Conservation (phyloP, 495 filamentous ascomycete genomes). For the Lineolata rhizophorae region DNA sequence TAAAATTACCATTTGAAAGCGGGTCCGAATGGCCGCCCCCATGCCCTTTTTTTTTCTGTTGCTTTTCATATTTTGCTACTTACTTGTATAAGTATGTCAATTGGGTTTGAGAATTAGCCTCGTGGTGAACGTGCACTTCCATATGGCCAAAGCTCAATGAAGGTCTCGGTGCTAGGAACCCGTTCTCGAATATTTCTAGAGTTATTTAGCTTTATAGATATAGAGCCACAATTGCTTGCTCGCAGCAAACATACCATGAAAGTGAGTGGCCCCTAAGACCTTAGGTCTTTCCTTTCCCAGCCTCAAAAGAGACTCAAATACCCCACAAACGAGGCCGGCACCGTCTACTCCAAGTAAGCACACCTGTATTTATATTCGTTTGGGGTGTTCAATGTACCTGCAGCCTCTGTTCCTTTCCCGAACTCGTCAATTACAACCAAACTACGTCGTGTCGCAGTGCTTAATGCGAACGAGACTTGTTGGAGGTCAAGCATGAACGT, state of each 20-base stretch:
- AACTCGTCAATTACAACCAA: constrained; percentile 86
- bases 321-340: constrained; percentile 63
- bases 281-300: constrained; percentile 44
- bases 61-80: no score
- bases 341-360: constrained; percentile 36
- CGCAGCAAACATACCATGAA: constrained; percentile 28
- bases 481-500: constrained; percentile 88
- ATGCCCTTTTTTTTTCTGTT: no score
- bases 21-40: no score
- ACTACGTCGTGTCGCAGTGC: constrained; percentile 54
- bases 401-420: constrained; percentile 74
- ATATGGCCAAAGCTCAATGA: constrained; percentile 58
- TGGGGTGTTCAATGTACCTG: no score
- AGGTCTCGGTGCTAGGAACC: constrained; percentile 35
- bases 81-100: constrained; percentile 82
- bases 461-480: constrained; percentile 60
- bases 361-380: no score
- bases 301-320: constrained; percentile 53
- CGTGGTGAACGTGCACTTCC: constrained; percentile 54
- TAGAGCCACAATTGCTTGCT: no score
- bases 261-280: constrained; percentile 76
- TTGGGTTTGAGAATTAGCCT: constrained; percentile 41
- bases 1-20: no score
- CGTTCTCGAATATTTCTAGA: constrained; percentile 58
- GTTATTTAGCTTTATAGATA: no score